Base-by-base conservation (phyloP, 768 basidiomycete genomes). In the Collybia mongolica region DNA sequence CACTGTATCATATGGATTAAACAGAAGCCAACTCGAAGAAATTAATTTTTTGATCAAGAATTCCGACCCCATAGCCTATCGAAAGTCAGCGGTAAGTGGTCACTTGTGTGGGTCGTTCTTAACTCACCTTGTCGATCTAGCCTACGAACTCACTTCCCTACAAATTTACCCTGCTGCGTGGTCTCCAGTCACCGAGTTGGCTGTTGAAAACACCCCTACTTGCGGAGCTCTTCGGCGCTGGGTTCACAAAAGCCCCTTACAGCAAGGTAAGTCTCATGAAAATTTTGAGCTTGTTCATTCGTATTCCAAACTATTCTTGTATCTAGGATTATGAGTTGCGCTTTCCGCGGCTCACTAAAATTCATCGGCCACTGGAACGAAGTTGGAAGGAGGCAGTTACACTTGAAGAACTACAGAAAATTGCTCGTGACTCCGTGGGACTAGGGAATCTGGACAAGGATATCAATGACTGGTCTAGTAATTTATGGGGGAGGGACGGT, bases 251-350 rank as follows among this genome's bases (percentile, higher is more conserved):
- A 61, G 67, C 83, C n/a, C 69, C 72, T 0, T 56, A 68, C 20
- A 79, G 80, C 60, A 70, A 77, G 59, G 89, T 90, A 47, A 28
- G 47, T 41, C 19, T 39, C 12, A 32, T 3, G 3, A 7, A 7
- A 26, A 3, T 26, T 26, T 7, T 26, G 7, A 17, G 17, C 8
- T 39, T 39, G 32, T 22, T 19, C 56, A 43, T 52, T 44, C 29
- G 19, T 26, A 29, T 32, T 40, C 18, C 15, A 19, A 24, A 40
- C 35, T 56, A 19, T 17, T 17, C 11, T n/a, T 28, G 39, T 44
- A 38, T 12, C 52, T 12, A 93, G 90, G 74, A 85, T 59, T 94
- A 94, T 61, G 90, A 90, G 55, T 72, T 93, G 4, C 85, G 93
- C 18, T 95, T 88, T 63, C 90, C 93, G 0, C 76, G 93, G 43